These are phyloP conservation scores for Spirogloea muscicola DNA, from an alignment of 139 green algal species.

Conservation along the genomic window DNA sequence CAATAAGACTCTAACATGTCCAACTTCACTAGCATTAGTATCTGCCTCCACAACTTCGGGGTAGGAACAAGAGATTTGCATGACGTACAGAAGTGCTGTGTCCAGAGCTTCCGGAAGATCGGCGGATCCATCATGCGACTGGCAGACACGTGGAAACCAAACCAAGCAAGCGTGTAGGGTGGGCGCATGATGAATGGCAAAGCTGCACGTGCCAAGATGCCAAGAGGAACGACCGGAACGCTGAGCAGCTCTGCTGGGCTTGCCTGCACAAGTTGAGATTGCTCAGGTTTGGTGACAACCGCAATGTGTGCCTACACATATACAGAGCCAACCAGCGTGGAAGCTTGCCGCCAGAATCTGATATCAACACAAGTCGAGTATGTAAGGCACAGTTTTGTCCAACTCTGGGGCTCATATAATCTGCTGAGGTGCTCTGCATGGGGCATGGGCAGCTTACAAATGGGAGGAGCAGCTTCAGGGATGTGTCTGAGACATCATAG, in stretches of 20 bases:
- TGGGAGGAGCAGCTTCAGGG: slow-evolving; percentile 34
- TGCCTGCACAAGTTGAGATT: slow-evolving; percentile 19
- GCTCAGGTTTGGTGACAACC: too few relatives aligned
- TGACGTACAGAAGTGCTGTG: slow-evolving; percentile 42
- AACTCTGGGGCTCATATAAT: too few relatives aligned
- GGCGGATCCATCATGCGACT: slow-evolving; percentile 31
- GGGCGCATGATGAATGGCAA: slow-evolving; percentile 32
- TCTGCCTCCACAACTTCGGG: too few relatives aligned
- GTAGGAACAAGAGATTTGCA: too few relatives aligned
- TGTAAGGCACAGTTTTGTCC: too few relatives aligned
- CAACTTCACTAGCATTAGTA: too few relatives aligned
- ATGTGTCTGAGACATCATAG: slow-evolving; percentile 26
- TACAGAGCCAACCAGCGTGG: too few relatives aligned
- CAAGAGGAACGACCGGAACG: slow-evolving; percentile 23
- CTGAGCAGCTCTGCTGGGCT: slow-evolving; percentile 10
- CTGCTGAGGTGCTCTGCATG: too few relatives aligned
- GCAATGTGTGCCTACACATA: too few relatives aligned
- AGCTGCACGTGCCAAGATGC: slow-evolving; percentile 17
- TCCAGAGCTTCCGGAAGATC: slow-evolving; percentile 23
- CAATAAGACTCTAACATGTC: too few relatives aligned
- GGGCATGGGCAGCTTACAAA: slow-evolving; percentile 22
- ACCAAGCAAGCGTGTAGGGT: slow-evolving; percentile 34
- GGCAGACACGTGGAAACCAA: slow-evolving; percentile 29
- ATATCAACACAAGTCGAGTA: too few relatives aligned
- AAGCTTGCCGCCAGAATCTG: too few relatives aligned